Evolutionary conservation across 192 early-diverging fungal species (phyloP), one percentile per base, ranked within the genome.

Genomic region (Coemansia sp.): DNA sequence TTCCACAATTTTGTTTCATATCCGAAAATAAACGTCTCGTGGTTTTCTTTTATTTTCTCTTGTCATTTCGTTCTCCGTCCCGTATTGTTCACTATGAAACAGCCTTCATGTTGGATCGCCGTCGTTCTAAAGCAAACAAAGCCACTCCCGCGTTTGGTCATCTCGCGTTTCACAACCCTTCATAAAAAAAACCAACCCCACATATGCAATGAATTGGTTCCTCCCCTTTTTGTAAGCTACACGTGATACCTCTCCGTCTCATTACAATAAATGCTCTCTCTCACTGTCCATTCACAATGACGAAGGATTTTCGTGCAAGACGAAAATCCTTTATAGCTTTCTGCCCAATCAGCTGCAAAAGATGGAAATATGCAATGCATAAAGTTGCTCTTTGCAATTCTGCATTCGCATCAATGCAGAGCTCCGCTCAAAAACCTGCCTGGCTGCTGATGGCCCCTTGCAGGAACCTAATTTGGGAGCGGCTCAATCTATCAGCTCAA

Each of bases 31-130:
- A 23, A 55, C 35, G 57, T 56, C 53, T 56, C 53, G 53, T 56
- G 53, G 53, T 56, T 56, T 30, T 30, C 16, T 10, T 34, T 56
- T 34, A n/a, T n/a, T 56, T n/a, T 18, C 46, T 11, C 8, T 53
- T 53, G 51, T 26, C 24, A 59, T 59, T 59, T 59, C 57, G 57
- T 38, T 35, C 57, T 59, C 57, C 57, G 57, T 59, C 57, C 23
- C 23, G 9, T 24, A 53, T 53, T 53, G 51, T 53, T 26, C 51
- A 21, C 15, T 26, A 36, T 53, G 23, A 59, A 59, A 59, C 35
- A 16, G 35, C 34, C 57, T 59, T 59, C 16, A 15, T 38, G 20
- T 59, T 59, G 35, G 57, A 34, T 35, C 24, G 57, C 24, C 53
- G 53, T 26, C 53, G 18, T 20, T 26, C 33, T 11, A 15, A 56